Evolutionary conservation across 1,284 basidiomycete species (phyloP).

Genomic region (Amylostereum chailletii): DNA sequence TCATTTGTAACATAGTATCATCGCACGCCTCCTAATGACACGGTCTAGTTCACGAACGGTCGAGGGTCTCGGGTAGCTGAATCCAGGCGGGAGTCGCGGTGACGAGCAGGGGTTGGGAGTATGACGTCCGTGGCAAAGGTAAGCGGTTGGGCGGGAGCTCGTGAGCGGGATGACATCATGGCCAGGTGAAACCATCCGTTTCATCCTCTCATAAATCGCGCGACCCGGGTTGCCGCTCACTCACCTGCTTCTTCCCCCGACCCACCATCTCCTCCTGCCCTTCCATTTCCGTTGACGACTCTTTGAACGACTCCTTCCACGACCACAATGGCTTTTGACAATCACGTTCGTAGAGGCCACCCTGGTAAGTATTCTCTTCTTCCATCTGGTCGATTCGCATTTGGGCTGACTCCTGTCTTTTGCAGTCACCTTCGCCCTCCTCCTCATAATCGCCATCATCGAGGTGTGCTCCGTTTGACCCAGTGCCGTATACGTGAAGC

Average conservation of each 20-base stretch:
- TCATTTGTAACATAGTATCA: too few species aligned
- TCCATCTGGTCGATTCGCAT: not conserved
- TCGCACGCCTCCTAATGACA: too few species aligned
- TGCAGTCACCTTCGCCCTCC: slow-evolving; percentile 41
- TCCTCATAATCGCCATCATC: slow-evolving; percentile 51
- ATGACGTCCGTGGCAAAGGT: too few species aligned
- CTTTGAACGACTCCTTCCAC: not conserved
- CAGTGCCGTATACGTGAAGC: too few species aligned
- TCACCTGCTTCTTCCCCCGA: not conserved
- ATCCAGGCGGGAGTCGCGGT: too few species aligned
- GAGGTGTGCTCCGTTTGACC: slow-evolving; percentile 28
- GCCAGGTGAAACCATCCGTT: not conserved
- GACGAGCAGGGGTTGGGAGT: too few species aligned
- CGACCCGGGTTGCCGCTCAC: not conserved
- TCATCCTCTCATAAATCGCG: not conserved
- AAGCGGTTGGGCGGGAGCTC: too few species aligned
- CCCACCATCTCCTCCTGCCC: not conserved
- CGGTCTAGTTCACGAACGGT: too few species aligned
- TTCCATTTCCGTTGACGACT: not conserved
- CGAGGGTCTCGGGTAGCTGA: too few species aligned
- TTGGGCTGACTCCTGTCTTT: slow-evolving; percentile 3
- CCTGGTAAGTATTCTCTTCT: slow-evolving; percentile 31
- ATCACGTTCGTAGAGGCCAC: slow-evolving; percentile 38
- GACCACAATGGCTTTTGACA: slow-evolving; percentile 27
- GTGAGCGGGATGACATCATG: too few species aligned